Evolutionary conservation across 495 filamentous ascomycete genomes (phyloP), one percentile per base, ranked within the genome.

Genomic region (Penicillium herquei): DNA sequence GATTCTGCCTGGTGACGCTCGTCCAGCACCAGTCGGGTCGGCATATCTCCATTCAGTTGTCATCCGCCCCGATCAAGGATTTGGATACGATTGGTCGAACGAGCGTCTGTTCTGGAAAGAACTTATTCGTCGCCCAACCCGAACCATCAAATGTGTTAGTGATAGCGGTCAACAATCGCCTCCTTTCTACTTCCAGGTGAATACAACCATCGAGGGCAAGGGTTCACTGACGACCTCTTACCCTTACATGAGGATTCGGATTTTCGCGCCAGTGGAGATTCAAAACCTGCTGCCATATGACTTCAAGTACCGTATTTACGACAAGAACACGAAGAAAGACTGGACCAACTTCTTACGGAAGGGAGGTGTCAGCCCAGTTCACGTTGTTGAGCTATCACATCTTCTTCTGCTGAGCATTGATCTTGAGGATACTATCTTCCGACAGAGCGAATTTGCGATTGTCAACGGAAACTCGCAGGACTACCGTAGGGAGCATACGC

Each of bases 261-360:
- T 98, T 21, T 92, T 89, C 21, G 92, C 94, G 13, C 94, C 94
- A 0, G 83, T 98, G 43, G 92, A 96, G 60, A 79, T 98, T 11
- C 92, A 98, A 66, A 98, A 98, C 64, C 77, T 98, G 26, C 78
- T 98, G 26, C 94, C 94, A 0, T 97, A 88, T 63, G 95, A 98
- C 73, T 98, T 98, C 87, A 98, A 98, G 69, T 98, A 98, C 68
- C 84, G 92, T 51, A 97, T 98, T 18, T 97, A 97, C 65, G 94
- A 98, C 74, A 96, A 92, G 76, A 94, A 95, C 69, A 97, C 91
- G 0, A 92, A 89, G 75, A 94, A 95, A 67, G 93, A 98, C 69
- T 98, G 95, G 94, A 93, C 92, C 0, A 98, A 98, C 66, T 98
- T 98, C 76, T 71, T 98, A 17, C 82, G 94, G 49, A 98, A 96